phyloP scores from a whole-genome alignment of 2,329 filamentous ascomycete species.

The Fonsecaea pugnacius region DNA sequence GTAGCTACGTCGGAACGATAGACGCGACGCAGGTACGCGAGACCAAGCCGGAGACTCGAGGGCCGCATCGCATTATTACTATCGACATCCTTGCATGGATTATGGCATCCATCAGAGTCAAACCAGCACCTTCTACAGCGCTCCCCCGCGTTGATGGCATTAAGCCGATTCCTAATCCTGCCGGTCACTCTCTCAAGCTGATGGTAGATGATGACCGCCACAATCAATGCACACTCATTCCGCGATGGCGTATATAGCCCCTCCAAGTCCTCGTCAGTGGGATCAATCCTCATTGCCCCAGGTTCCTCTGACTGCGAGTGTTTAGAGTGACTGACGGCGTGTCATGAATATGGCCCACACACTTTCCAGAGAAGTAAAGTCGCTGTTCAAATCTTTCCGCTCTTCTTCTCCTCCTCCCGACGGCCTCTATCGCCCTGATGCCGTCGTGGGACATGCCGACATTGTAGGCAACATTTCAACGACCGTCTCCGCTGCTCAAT shows the following conservation, averaged over 20 bases:
- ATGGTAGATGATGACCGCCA: slow-evolving; percentile 4
- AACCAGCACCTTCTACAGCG: background rate
- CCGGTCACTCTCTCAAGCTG: slow-evolving; percentile 10
- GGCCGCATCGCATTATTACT: background rate
- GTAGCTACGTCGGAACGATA: too few species aligned
- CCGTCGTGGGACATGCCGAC: background rate
- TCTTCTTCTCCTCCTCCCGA: background rate
- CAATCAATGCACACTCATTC: background rate
- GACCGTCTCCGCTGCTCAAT: background rate
- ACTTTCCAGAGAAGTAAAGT: slow-evolving; percentile 9
- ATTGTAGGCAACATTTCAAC: background rate
- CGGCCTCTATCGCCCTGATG: background rate
- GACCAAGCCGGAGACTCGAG: background rate
- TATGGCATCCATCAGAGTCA: slow-evolving; percentile 7
- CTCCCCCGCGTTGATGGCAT: background rate
- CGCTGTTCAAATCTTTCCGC: slow-evolving; percentile 6
- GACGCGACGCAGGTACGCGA: slow-evolving; percentile 2
- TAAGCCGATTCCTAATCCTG: background rate
- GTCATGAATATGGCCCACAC: background rate
- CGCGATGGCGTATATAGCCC: background rate
- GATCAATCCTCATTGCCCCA: too few species aligned
- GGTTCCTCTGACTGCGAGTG: background rate
- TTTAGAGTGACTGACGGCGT: background rate
- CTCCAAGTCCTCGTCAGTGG: background rate
- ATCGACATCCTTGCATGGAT: background rate